Percentiles rank a stretch among this genome's conserved stretches.
These are phyloP conservation scores for Penicillium atrosanguineum DNA, from an alignment of 495 filamentous ascomycete genomes.

Conservation along the genomic window DNA sequence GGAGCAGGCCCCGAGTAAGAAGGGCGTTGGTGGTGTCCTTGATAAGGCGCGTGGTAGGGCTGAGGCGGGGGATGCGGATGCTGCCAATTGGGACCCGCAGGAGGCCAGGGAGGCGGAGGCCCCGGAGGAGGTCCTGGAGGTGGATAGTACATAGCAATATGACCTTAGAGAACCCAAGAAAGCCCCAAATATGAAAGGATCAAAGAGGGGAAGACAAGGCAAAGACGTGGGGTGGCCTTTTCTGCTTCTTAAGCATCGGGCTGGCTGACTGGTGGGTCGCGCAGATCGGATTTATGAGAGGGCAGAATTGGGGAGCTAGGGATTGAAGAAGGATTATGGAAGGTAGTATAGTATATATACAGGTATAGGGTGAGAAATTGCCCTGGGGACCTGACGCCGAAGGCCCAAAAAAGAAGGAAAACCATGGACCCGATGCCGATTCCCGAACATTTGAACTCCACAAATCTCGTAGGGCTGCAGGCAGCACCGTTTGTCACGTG, in stretches of 20 bases:
- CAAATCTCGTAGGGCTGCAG: slow-evolving; percentile 18
- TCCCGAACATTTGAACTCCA: not conserved
- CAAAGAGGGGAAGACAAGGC: not conserved
- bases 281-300: slow-evolving; percentile 1
- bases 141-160: slow-evolving; percentile 25
- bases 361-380: not conserved
- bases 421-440: slow-evolving; percentile 1
- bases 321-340: not conserved
- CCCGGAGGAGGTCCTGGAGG: slow-evolving; percentile 22
- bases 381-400: not conserved
- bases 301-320: too few relatives aligned
- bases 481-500: slow-evolving; percentile 3
- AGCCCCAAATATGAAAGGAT: not conserved
- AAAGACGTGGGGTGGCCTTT: not conserved
- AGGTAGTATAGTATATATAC: not conserved
- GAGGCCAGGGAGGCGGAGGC: slow-evolving; percentile 18
- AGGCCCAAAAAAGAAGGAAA: not conserved
- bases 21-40: not conserved
- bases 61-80: slow-evolving; percentile 24
- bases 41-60: slow-evolving; percentile 12
- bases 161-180: not conserved
- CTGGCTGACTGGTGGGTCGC: slow-evolving; percentile 15
- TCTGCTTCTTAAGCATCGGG: slow-evolving; percentile 1
- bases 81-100: slow-evolving; percentile 16
- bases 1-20: slow-evolving; percentile 4